A percentile compares a stretch with the other conserved stretches of the same genome.
phyloP scores from a whole-genome alignment of 768 basidiomycete species.

The Cystobasidium onofrii region DNA sequence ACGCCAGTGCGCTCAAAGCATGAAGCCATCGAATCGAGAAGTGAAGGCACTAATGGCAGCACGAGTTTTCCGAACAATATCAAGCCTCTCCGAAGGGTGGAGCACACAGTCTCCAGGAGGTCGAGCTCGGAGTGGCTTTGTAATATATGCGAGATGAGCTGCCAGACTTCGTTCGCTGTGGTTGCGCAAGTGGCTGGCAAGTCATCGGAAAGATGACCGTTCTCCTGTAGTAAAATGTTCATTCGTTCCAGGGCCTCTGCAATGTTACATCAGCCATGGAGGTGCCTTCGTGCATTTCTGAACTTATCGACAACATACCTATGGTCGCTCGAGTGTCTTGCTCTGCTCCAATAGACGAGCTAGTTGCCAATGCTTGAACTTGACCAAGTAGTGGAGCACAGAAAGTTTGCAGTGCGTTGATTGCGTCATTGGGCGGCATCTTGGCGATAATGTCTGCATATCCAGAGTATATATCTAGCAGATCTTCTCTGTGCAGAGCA shows the following conservation, averaged over 20 bases:
- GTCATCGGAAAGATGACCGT: slow-evolving; percentile 71
- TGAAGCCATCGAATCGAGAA: slow-evolving; percentile 65
- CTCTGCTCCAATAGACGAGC: slow-evolving; percentile 43
- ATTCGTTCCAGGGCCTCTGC: slow-evolving; percentile 81
- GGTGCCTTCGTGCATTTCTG: not conserved
- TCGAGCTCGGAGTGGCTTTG: slow-evolving; percentile 66
- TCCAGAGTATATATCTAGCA: slow-evolving; percentile 85
- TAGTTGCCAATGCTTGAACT: slow-evolving; percentile 59
- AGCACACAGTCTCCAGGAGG: slow-evolving; percentile 72
- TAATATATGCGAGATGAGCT: slow-evolving; percentile 70
- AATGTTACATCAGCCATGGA: slow-evolving; percentile 12
- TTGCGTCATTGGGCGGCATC: slow-evolving; percentile 83
- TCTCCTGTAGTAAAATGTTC: slow-evolving; percentile 78
- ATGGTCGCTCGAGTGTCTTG: not conserved
- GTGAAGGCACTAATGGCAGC: slow-evolving; percentile 60
- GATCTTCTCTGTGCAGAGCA: slow-evolving; percentile 76
- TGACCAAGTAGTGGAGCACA: slow-evolving; percentile 71
- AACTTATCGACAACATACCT: not conserved
- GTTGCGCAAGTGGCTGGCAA: slow-evolving; percentile 70
- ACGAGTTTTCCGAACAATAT: slow-evolving; percentile 66
- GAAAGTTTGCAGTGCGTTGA: slow-evolving; percentile 76
- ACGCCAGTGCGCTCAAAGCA: slow-evolving; percentile 72
- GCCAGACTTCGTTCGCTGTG: slow-evolving; percentile 72
- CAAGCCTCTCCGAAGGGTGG: slow-evolving; percentile 74
- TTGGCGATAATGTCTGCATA: slow-evolving; percentile 89